Evolutionary conservation across 306 rosid species (phyloP).

Genomic region (Casuarina cunninghamiana): DNA sequence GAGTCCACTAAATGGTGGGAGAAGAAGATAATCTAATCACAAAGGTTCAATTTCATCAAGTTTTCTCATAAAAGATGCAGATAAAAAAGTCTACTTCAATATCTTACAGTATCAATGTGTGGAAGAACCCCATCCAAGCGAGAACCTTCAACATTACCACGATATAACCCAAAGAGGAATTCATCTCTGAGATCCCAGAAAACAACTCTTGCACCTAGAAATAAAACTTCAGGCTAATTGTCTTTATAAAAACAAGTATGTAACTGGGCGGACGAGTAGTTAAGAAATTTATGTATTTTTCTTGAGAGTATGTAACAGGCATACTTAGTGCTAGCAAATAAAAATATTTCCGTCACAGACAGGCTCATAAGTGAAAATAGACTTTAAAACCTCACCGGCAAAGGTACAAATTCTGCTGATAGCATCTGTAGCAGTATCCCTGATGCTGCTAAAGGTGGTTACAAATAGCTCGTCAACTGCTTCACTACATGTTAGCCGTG

Average conservation of each 20-base stretch:
- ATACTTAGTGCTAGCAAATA: neutral
- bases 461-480: conserved; percentile 52
- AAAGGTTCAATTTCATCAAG: neutral
- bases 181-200: conserved; percentile 54
- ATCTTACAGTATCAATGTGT: conserved; percentile 47
- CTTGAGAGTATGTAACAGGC: neutral
- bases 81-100: conserved; percentile 7
- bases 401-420: conserved; percentile 50
- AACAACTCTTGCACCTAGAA: conserved; percentile 52
- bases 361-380: conserved; percentile 8
- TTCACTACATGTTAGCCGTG: conserved; percentile 26
- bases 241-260: neutral
- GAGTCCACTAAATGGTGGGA: neutral
- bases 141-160: conserved; percentile 47
- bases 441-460: conserved; percentile 48
- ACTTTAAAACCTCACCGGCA: conserved; percentile 32
- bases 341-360: neutral
- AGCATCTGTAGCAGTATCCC: conserved; percentile 35
- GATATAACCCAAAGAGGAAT: conserved; percentile 43
- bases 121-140: conserved; percentile 48
- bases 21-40: conserved; percentile 4
- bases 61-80: neutral
- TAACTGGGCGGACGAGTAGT: neutral
- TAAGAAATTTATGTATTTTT: neutral
- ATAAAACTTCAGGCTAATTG: conserved; percentile 5